Evolutionary conservation across 139 green algal genomes (phyloP), one percentile per base, ranked within the genome.

Genomic region (Mesotaenium endlicherianum): DNA sequence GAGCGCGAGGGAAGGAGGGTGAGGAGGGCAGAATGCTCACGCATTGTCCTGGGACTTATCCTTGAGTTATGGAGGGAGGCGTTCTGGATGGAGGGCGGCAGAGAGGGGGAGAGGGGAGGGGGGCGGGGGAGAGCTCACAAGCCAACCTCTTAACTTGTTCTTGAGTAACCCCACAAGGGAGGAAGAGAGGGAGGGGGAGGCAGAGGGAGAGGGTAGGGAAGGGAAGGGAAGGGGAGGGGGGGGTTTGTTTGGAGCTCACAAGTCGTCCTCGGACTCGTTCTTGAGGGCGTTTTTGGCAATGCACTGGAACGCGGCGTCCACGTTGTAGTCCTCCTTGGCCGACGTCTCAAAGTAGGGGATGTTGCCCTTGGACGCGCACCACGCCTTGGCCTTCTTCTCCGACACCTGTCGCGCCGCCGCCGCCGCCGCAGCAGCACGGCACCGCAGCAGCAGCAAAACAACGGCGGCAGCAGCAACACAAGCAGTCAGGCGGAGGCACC

Each of bases 261-360:
- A 78, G 41, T 98, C 96, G 69, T 99, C 96, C 81, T 96, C 93
- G 30, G 93, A 89, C 77, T 98, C 95, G 70, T 97, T 96, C 41
- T 92, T 92, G 44, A 99, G 89, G 0, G 96, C 96, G 70, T 96
- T 96, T 44, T 92, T 89, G 0, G 96, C 95, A 43, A 98, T 97
- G 75, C 90, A 93, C 40, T 93, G 90, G 88, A 98, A 98, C 0
- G 95, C 96, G 0, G 87, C 84, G 43, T 97, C 94, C 39, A 99
- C 95, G 68, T 98, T 98, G 70, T 93, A 90, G 86, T 97, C 94
- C 68, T 97, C 94, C 91, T 97, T 97, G 26, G 92, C 95, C 11
- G 91, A 96, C 0, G 93, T 97, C 80, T 98, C 96, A 75, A 97
- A 98, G 89, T 97, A 95, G 4, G 97, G 96, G 58, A 98, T 95